phyloP scores from a whole-genome alignment of 2,329 filamentous ascomycete species.

The Trichoderma koningii region DNA sequence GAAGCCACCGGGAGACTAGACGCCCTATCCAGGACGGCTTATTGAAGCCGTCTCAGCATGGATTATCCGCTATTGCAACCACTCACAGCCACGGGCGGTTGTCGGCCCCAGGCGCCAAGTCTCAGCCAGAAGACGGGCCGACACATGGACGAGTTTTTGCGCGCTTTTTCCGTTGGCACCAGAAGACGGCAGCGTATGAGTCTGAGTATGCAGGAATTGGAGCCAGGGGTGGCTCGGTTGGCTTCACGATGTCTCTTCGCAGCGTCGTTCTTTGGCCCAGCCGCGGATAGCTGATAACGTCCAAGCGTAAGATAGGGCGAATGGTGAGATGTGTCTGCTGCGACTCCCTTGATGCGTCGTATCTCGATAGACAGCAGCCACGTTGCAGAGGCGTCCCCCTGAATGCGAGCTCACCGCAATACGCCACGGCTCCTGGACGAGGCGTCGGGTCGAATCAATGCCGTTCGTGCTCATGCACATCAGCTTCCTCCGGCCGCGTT shows the following conservation, averaged over 20 bases:
- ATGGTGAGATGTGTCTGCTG: constrained; percentile 6
- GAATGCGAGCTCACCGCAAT: constrained; percentile 15
- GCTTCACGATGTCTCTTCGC: constrained; percentile 19
- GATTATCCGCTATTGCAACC: constrained; percentile 6
- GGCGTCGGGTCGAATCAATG: neutral
- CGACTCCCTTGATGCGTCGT: neutral
- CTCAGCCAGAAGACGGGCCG: constrained; percentile 24
- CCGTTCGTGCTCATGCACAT: neutral
- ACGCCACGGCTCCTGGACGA: neutral
- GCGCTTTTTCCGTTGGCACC: constrained; percentile 22
- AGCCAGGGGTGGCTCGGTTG: neutral
- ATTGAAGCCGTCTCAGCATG: neutral
- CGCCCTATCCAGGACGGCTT: neutral
- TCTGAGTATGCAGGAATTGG: too few species aligned
- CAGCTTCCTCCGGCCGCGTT: constrained; percentile 8
- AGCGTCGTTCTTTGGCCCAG: neutral
- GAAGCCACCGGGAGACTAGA: neutral
- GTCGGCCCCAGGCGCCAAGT: constrained; percentile 22
- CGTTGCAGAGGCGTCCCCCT: constrained; percentile 9
- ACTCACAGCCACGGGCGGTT: constrained; percentile 12
- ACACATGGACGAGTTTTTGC: constrained; percentile 23
- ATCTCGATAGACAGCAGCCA: constrained; percentile 13
- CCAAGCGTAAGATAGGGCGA: neutral
- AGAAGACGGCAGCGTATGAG: neutral
- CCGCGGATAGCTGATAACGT: neutral